Conservation (phyloP, 225 moss, liverwort and hornwort species). For the Pseudoscleropodium purum region DNA sequence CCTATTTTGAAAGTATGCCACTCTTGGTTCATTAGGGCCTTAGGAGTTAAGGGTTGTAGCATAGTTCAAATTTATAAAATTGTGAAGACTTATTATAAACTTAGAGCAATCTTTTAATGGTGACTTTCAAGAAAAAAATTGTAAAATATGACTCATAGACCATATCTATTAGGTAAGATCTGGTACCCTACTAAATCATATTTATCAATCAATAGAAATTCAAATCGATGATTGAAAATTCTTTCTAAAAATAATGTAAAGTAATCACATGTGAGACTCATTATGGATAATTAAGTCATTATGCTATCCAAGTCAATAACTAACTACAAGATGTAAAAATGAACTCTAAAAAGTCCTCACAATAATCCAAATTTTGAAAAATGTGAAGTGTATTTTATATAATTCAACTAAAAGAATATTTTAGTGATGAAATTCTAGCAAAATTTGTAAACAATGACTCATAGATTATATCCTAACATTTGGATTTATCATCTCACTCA, state of each 20-base stretch:
- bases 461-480: background rate
- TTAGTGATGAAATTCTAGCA: background rate
- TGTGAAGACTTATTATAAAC: background rate
- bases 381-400: background rate
- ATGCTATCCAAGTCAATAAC: background rate
- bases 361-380: background rate
- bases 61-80: background rate
- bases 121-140: background rate
- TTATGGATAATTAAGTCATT: background rate
- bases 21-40: too few relatives aligned
- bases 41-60: background rate
- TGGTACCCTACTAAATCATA: background rate
- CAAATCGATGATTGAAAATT: too few relatives aligned
- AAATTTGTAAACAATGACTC: background rate
- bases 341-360: background rate
- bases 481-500: background rate
- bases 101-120: background rate
- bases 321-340: background rate
- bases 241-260: background rate
- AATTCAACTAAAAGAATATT: background rate
- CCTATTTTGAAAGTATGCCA: too few relatives aligned
- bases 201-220: background rate
- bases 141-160: background rate
- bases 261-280: accelerated
- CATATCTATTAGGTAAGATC: background rate